These are phyloP conservation scores for Hypoxylon sp. DNA, from an alignment of 2,329 filamentous ascomycete species.

Conservation along the genomic window DNA sequence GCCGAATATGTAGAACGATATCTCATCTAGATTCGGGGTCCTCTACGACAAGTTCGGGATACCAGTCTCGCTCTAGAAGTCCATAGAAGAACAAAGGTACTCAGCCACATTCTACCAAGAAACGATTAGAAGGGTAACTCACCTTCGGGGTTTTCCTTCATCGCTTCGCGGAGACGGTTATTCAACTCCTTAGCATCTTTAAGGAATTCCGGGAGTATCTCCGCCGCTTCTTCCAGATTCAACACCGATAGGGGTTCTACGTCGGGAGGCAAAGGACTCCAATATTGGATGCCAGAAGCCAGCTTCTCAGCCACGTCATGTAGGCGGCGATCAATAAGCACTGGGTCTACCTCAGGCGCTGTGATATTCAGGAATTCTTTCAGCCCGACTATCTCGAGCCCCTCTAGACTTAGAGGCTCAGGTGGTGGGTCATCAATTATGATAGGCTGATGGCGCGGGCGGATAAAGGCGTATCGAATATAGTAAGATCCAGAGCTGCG, in stretches of 20 bases:
- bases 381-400: background rate
- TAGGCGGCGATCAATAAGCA: slow-evolving; percentile 11
- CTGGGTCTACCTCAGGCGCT: background rate
- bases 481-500: background rate
- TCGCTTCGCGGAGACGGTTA: slow-evolving; percentile 2
- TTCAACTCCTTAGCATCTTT: slow-evolving; percentile 8
- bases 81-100: background rate
- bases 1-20: background rate
- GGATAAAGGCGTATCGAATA: background rate
- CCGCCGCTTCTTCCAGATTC: slow-evolving; percentile 6
- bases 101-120: background rate
- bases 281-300: slow-evolving; percentile 9
- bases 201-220: slow-evolving; percentile 7
- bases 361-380: background rate
- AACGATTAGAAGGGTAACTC: background rate
- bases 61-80: slow-evolving; percentile 13
- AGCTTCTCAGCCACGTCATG: slow-evolving; percentile 9
- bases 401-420: background rate
- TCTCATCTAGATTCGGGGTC: background rate
- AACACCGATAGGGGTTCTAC: slow-evolving; percentile 10
- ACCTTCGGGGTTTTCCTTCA: slow-evolving; percentile 7
- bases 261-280: slow-evolving; percentile 9
- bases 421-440: background rate
- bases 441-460: background rate
- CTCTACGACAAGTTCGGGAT: slow-evolving; percentile 4